Evolutionary conservation across 352 stramenopile genomes (phyloP).

Genomic region (Halophytophthora polymorphica): DNA sequence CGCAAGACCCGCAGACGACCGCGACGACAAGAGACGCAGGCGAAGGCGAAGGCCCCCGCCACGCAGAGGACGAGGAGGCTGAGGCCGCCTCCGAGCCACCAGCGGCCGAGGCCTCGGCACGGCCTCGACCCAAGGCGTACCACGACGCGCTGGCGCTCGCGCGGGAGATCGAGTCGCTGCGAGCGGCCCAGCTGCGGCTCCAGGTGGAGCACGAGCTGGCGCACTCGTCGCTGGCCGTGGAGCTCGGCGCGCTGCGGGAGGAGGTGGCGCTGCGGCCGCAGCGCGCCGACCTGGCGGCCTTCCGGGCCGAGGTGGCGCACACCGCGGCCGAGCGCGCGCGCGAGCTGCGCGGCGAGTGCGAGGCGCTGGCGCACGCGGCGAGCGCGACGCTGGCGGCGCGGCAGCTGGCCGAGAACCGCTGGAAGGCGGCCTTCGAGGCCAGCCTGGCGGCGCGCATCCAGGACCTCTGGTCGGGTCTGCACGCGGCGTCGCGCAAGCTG

Average conservation of each 20-base stretch:
- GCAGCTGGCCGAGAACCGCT: conserved; percentile 49
- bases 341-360: conserved; percentile 22
- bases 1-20: background rate
- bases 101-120: background rate
- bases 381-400: conserved; percentile 31
- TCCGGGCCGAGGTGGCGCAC: conserved; percentile 42
- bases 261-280: conserved; percentile 36
- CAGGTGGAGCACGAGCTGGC: conserved; percentile 59
- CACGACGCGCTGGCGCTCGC: conserved; percentile 25
- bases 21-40: background rate
- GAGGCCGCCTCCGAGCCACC: too few relatives aligned
- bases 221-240: conserved; percentile 35
- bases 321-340: conserved; percentile 13
- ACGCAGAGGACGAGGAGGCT: background rate
- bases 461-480: conserved; percentile 51
- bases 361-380: conserved; percentile 31
- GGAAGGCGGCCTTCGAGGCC: conserved; percentile 52
- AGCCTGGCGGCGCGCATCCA: conserved; percentile 45
- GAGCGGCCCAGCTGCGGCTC: conserved; percentile 48
- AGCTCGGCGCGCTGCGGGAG: conserved; percentile 34
- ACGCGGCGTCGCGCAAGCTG: conserved; percentile 30
- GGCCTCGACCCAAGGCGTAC: conserved; percentile 6
- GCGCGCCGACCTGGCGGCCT: conserved; percentile 31
- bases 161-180: conserved; percentile 51
- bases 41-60: background rate